phyloP scores from a whole-genome alignment of 2,329 filamentous ascomycete genomes.

The Hymenoscyphus fructigenus region DNA sequence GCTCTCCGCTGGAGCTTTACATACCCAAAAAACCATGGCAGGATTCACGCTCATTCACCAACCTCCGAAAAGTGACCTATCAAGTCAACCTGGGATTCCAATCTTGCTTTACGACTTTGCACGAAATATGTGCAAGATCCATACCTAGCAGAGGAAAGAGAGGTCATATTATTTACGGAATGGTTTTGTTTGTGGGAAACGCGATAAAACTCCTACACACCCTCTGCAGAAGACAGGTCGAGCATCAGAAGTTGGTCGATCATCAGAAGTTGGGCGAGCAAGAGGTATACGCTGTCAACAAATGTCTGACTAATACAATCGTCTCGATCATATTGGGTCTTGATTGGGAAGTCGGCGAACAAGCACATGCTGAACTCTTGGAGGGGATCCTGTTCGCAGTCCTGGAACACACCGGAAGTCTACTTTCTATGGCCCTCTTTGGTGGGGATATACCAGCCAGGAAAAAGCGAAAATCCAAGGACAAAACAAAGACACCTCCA shows the following conservation, averaged over 20 bases:
- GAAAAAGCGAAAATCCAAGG: constrained; percentile 25
- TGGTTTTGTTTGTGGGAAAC: constrained; percentile 27
- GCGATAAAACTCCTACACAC: constrained; percentile 19
- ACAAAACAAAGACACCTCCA: constrained; percentile 2
- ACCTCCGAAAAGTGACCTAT: constrained; percentile 26
- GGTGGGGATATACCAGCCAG: constrained; percentile 34
- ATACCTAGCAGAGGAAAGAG: constrained; percentile 26
- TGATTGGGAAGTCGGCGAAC: constrained; percentile 24
- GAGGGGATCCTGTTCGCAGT: constrained; percentile 43
- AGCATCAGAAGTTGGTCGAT: constrained; percentile 15
- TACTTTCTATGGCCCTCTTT: constrained; percentile 42
- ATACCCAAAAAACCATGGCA: constrained; percentile 13
- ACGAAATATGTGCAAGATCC: constrained; percentile 26
- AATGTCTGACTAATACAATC: constrained; percentile 21
- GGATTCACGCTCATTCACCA: constrained; percentile 10
- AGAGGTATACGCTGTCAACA: constrained; percentile 27
- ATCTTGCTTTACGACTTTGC: constrained; percentile 26
- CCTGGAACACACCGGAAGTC: constrained; percentile 40
- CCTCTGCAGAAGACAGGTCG: constrained; percentile 19
- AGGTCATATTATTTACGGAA: constrained; percentile 20
- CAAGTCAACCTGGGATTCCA: constrained; percentile 23
- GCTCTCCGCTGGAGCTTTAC: constrained; percentile 16
- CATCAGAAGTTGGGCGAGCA: constrained; percentile 5
- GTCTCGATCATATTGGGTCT: constrained; percentile 21
- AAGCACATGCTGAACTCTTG: constrained; percentile 37